A percentile compares a stretch with the other conserved stretches of the same genome.
These are phyloP conservation scores for Coemansia sp. DNA, from an alignment of 371 early-diverging fungal genomes.

Conservation along the genomic window DNA sequence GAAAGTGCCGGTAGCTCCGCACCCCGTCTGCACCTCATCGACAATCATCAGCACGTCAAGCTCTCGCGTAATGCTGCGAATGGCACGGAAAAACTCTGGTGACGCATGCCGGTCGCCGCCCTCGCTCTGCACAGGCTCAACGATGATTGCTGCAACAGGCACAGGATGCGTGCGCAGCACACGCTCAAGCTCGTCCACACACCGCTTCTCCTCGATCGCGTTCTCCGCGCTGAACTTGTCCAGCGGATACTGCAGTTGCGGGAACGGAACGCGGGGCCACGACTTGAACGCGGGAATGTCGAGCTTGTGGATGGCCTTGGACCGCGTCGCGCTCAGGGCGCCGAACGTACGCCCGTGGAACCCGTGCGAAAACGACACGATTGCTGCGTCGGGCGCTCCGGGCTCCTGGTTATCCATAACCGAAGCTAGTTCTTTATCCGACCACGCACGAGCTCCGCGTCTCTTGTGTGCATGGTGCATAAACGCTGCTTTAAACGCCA, in stretches of 20 bases:
- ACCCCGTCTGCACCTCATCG: constrained; percentile 85
- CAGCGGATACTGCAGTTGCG: constrained; percentile 63
- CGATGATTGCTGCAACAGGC: constrained; percentile 71
- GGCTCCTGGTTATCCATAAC: constrained; percentile 72
- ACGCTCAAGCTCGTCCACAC: constrained; percentile 56
- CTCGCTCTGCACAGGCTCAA: constrained; percentile 83
- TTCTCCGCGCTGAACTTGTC: constrained; percentile 59
- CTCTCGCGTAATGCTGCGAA: constrained; percentile 64
- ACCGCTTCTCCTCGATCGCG: constrained; percentile 57
- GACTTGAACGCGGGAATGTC: constrained; percentile 70
- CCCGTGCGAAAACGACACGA: constrained; percentile 65
- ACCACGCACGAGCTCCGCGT: constrained; percentile 56
- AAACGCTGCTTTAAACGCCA: constrained; percentile 78
- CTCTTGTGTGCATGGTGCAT: constrained; percentile 63
- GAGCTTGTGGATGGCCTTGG: constrained; percentile 70
- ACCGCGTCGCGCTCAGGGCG: constrained; percentile 66
- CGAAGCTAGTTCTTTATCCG: constrained; percentile 55
- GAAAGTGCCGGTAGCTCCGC: constrained; percentile 78
- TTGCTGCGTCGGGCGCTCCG: constrained; percentile 66
- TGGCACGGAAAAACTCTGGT: constrained; percentile 61
- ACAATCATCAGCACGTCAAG: constrained; percentile 72
- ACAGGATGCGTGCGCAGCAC: constrained; percentile 55
- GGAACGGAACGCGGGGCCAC: constrained; percentile 62
- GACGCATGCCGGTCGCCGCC: constrained; percentile 77
- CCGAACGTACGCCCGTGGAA: constrained; percentile 79